Conservation (phyloP, 805 yeast genomes). For the Wickerhamiella vanderwaltii region DNA sequence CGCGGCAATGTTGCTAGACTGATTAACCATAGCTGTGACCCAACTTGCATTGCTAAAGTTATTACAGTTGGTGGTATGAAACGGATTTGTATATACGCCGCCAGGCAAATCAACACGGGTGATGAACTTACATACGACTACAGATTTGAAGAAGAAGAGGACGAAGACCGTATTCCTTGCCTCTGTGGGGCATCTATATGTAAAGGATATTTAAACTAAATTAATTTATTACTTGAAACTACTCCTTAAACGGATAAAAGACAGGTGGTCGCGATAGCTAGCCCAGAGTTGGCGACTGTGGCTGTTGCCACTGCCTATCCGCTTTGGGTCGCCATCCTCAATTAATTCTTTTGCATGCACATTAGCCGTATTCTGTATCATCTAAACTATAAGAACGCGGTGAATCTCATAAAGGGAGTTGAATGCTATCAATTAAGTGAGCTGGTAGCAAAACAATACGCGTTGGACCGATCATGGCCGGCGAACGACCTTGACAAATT, state of each 20-base stretch:
- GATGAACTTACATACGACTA: constrained; percentile 89
- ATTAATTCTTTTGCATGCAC: no score
- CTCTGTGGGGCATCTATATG: constrained; percentile 93
- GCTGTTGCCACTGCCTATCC: no score
- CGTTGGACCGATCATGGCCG: no score
- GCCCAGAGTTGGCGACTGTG: no score
- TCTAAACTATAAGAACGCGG: neutral
- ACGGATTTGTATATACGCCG: constrained; percentile 88
- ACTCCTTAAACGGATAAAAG: no score
- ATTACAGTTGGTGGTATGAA: constrained; percentile 89
- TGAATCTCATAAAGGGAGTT: neutral
- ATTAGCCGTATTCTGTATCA: no score
- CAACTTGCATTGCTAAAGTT: constrained; percentile 94
- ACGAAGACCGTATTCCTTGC: constrained; percentile 78
- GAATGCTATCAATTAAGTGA: neutral
- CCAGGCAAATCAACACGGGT: constrained; percentile 65
- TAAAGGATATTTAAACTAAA: constrained; percentile 77
- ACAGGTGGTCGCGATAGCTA: no score
- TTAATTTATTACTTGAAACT: neutral
- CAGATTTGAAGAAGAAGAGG: constrained; percentile 84
- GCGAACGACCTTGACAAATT: no score
- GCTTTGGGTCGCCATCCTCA: no score
- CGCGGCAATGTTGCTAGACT: constrained; percentile 95
- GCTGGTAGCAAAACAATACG: neutral
- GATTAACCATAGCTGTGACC: constrained; percentile 94